A percentile compares a stretch with the other conserved stretches of the same genome.
Evolutionary conservation across 2,329 filamentous ascomycete species (phyloP).

Genomic region (Tolypocladium nubicola): DNA sequence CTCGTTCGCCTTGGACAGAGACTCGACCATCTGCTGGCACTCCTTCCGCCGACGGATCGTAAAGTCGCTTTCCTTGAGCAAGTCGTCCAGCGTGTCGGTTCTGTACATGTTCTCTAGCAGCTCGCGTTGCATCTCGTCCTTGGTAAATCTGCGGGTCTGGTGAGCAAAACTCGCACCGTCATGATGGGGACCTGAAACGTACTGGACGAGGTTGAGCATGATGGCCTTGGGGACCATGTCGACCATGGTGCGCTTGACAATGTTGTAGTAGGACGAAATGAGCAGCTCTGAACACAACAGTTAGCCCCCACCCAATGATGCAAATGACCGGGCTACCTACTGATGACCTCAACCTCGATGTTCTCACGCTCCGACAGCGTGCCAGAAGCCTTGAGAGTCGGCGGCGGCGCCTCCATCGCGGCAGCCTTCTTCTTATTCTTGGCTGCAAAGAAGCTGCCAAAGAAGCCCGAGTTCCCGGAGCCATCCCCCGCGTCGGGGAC

Average conservation of each 20-base stretch:
- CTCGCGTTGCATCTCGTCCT: slow-evolving; percentile 97
- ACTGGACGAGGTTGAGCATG: slow-evolving; percentile 95
- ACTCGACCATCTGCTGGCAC: slow-evolving; percentile 99
- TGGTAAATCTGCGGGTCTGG: slow-evolving; percentile 57
- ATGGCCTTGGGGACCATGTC: slow-evolving; percentile 99
- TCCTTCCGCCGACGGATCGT: slow-evolving; percentile 91
- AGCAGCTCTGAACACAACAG: slow-evolving; percentile 57
- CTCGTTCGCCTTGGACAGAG: slow-evolving; percentile 77
- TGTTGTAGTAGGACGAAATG: slow-evolving; percentile 96
- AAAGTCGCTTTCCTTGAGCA: slow-evolving; percentile 97
- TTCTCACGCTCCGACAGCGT: slow-evolving; percentile 88
- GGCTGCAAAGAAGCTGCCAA: slow-evolving; percentile 94
- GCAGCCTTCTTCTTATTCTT: slow-evolving; percentile 99
- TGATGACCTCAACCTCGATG: slow-evolving; percentile 97
- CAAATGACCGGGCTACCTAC: slow-evolving; percentile 40
- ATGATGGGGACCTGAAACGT: slow-evolving; percentile 29
- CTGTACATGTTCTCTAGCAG: slow-evolving; percentile 97
- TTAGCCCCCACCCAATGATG: slow-evolving; percentile 4
- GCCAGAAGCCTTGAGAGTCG: slow-evolving; percentile 87
- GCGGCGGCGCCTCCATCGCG: slow-evolving; percentile 94
- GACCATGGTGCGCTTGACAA: slow-evolving; percentile 96
- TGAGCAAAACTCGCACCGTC: slow-evolving; percentile 8
- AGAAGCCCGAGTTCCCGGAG: slow-evolving; percentile 67
- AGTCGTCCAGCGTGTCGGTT: slow-evolving; percentile 76
- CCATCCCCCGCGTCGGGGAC: slow-evolving; percentile 37